Evolutionary conservation across 2,329 filamentous ascomycete species (phyloP), one percentile per base, ranked within the genome.

Genomic region (Aspergillus fijiensis): DNA sequence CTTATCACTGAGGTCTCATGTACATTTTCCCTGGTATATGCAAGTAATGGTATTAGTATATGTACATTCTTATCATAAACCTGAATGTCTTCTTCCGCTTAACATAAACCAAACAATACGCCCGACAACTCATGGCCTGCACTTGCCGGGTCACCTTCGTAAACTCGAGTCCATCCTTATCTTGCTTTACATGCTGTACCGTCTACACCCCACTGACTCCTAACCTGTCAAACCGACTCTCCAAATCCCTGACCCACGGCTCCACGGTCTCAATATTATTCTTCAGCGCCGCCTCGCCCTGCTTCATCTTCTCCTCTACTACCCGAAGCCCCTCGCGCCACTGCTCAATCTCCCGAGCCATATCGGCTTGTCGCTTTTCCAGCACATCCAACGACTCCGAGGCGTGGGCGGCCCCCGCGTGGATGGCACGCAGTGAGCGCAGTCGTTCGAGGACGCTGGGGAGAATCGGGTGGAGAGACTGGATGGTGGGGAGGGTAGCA

Each of bases 241-340:
- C 94, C 57, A 99, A 77, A 59, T 89, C 91, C 75, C 90, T 91
- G 4, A 98, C 91, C 92, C 93, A 97, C 47, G 86, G 87, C 66
- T 94, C 90, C 63, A 98, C 88, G n/a, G 90, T 84, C 68, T 89
- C 87, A 75, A 93, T 87, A 76, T 99, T 99, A 54, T 83, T 85
- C 65, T 85, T 85, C 80, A 96, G 89, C 4, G 87, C 84, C 29
- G 80, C 80, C 71, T 90, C 88, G 4, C 89, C 87, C 61, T 89
- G 84, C 63, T 82, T 82, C 70, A 98, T 87, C 27, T 89, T 87
- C 58, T 81, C 80, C 75, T 97, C 93, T 21, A 97, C 85, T 71
- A 88, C 90, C 62, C 87, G 86, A 16, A 98, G 76, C 0, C 92
- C 91, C 59, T 90, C 88, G 63, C 87, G 85, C 95, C 95, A 98